Conservation (phyloP, 495 filamentous ascomycete species). For the Aspergillus wentii region DNA sequence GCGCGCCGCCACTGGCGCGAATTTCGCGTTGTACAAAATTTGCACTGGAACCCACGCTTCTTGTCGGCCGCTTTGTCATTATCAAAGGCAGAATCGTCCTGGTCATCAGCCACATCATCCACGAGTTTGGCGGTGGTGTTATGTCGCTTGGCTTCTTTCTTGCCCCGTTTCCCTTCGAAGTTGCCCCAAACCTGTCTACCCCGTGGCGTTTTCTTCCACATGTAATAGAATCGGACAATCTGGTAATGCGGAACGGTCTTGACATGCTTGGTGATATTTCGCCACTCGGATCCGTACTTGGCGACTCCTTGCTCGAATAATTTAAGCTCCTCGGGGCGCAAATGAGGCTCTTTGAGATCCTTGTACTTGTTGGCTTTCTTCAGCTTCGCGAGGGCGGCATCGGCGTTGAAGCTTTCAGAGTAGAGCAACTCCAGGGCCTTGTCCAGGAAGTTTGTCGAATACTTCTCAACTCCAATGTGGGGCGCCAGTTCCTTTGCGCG, state of each 20-base stretch:
- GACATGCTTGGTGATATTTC: constrained; percentile 77
- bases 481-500: constrained; percentile 57
- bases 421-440: constrained; percentile 75
- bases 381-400: constrained; percentile 70
- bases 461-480: constrained; percentile 58
- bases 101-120: constrained; percentile 88
- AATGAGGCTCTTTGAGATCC: constrained; percentile 79
- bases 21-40: constrained; percentile 75
- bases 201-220: constrained; percentile 92
- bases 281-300: constrained; percentile 88
- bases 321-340: constrained; percentile 73
- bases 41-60: constrained; percentile 88
- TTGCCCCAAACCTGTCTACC: constrained; percentile 87
- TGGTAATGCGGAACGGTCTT: constrained; percentile 65
- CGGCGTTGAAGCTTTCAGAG: constrained; percentile 61
- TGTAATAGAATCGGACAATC: constrained; percentile 91
- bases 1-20: constrained; percentile 92
- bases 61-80: constrained; percentile 72
- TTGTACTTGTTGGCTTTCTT: constrained; percentile 60
- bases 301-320: constrained; percentile 89
- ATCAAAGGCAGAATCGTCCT: constrained; percentile 96
- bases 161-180: constrained; percentile 78
- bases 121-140: constrained; percentile 65
- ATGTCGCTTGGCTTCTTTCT: constrained; percentile 67
- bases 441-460: constrained; percentile 83